Evolutionary conservation across 257 asterid species (phyloP).

Genomic region (Solanum bulbocastanum): DNA sequence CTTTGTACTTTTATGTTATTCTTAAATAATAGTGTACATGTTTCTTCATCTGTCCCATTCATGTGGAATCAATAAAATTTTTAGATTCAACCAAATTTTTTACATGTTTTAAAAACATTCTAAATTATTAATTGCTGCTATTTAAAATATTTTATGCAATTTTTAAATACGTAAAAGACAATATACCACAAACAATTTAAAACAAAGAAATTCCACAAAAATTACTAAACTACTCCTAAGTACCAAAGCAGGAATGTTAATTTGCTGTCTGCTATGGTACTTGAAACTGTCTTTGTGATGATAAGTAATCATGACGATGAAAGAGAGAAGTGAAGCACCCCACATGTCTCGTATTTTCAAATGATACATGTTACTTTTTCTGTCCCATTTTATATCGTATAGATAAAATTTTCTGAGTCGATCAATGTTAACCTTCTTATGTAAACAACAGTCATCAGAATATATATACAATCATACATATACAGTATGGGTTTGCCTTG

Average conservation of each 20-base stretch:
- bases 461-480: neutral
- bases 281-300: neutral
- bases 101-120: too few relatives aligned
- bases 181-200: too few relatives aligned
- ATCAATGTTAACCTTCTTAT: neutral
- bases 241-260: neutral
- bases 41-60: too few relatives aligned
- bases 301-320: neutral
- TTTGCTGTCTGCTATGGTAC: neutral
- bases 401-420: neutral
- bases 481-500: neutral
- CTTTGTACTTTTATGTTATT: too few relatives aligned
- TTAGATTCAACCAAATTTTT: too few relatives aligned
- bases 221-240: neutral
- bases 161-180: neutral
- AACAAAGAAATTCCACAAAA: neutral
- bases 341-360: neutral
- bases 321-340: neutral
- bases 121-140: neutral
- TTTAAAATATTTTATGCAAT: neutral
- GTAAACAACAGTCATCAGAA: neutral
- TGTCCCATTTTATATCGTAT: neutral
- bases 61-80: too few relatives aligned
- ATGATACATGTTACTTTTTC: neutral
- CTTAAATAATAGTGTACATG: too few relatives aligned